A percentile compares a stretch with the other conserved stretches of the same genome.
phyloP scores from a whole-genome alignment of 202 grass and related monocot genomes.

The Setaria viridis region DNA sequence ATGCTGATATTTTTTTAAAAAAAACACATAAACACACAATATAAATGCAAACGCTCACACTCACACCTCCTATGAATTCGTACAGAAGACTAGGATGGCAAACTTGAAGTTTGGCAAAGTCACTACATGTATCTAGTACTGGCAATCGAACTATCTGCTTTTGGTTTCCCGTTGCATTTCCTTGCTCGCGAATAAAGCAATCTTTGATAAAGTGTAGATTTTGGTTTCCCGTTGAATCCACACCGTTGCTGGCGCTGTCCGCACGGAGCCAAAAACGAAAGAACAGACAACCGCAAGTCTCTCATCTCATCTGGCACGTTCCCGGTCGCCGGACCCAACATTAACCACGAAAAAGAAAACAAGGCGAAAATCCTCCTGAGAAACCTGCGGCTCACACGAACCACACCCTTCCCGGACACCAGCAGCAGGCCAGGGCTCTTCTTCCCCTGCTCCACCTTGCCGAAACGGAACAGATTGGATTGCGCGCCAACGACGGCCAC shows the following conservation, averaged over 20 bases:
- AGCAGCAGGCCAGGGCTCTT: not conserved
- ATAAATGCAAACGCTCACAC: not conserved
- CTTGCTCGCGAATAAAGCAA: not conserved
- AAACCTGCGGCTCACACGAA: conserved; percentile 33
- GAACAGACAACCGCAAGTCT: not conserved
- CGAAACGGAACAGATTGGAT: conserved; percentile 41
- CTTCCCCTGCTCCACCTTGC: not conserved
- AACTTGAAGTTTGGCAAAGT: too few relatives aligned
- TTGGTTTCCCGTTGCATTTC: too few relatives aligned
- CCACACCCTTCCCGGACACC: conserved; percentile 42
- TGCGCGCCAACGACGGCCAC: conserved; percentile 8
- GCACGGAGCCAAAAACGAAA: conserved; percentile 10
- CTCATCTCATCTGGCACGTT: not conserved
- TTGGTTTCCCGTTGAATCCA: not conserved
- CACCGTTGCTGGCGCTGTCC: conserved; percentile 16
- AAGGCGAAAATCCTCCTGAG: not conserved
- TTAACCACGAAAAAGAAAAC: not conserved
- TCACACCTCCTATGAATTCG: not conserved
- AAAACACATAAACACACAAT: not conserved
- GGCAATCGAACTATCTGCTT: too few relatives aligned
- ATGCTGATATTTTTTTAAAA: not conserved
- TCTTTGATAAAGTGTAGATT: not conserved
- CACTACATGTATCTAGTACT: too few relatives aligned
- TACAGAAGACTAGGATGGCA: not conserved
- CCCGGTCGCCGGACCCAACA: not conserved